Evolutionary conservation across 129 eudicot species (phyloP).

Genomic region (Calendula officinalis): DNA sequence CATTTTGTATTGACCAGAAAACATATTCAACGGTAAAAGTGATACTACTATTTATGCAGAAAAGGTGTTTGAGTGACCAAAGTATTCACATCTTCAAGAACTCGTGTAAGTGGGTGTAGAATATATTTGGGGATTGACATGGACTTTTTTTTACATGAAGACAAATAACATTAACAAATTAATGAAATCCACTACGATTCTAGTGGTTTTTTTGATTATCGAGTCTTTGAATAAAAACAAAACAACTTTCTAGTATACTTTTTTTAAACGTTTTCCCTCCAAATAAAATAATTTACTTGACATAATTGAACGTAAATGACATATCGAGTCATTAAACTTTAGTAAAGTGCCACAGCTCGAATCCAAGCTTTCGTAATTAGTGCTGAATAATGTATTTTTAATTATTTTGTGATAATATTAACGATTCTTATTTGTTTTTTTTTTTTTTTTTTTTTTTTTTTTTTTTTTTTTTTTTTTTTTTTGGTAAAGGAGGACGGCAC

Average conservation of each 20-base stretch:
- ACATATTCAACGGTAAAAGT: neutral
- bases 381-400: neutral
- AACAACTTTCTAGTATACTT: slow-evolving; percentile 25
- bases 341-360: neutral
- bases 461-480: too few species aligned
- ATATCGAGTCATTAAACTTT: neutral
- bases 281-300: neutral
- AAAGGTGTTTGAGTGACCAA: slow-evolving; percentile 17
- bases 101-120: slow-evolving; percentile 25
- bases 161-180: slow-evolving; percentile 19
- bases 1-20: too few species aligned
- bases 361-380: neutral
- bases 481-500: too few species aligned
- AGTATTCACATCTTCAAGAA: slow-evolving; percentile 33
- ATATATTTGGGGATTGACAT: slow-evolving; percentile 42
- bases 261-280: neutral
- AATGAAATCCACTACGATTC: slow-evolving; percentile 17
- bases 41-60: neutral
- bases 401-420: neutral
- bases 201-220: neutral
- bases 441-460: too few species aligned
- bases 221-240: slow-evolving; percentile 6
- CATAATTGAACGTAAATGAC: neutral
- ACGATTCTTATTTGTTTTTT: too few species aligned
- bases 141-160: slow-evolving; percentile 25